A percentile compares a stretch with the other conserved stretches of the same genome.
Evolutionary conservation across 2,329 filamentous ascomycete species (phyloP).

Genomic region (Elsinoe batatas): DNA sequence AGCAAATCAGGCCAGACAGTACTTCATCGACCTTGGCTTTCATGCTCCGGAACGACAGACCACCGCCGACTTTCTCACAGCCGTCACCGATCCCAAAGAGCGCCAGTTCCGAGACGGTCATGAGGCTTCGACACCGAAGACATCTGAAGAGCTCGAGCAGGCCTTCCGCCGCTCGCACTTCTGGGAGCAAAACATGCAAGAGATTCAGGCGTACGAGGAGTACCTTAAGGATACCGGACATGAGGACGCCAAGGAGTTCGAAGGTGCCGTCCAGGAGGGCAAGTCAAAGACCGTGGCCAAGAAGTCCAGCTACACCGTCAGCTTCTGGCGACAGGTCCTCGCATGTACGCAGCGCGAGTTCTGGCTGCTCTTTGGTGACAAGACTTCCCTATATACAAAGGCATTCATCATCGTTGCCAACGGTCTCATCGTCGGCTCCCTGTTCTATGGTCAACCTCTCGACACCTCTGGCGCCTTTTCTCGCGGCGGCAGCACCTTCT

Average conservation of each 20-base stretch:
- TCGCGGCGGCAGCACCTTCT: constrained; percentile 55
- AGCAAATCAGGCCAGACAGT: constrained; percentile 50
- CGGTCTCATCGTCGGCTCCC: constrained; percentile 62
- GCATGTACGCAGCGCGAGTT: constrained; percentile 63
- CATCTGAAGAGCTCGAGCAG: constrained; percentile 56
- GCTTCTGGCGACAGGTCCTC: constrained; percentile 59
- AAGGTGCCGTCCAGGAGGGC: constrained; percentile 53
- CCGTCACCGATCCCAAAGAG: constrained; percentile 63
- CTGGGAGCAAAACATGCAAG: constrained; percentile 51
- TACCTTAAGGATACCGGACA: constrained; percentile 48
- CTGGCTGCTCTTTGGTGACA: constrained; percentile 69
- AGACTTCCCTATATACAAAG: constrained; percentile 65
- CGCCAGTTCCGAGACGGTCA: constrained; percentile 57
- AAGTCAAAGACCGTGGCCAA: constrained; percentile 57
- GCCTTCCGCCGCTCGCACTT: constrained; percentile 55
- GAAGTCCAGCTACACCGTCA: constrained; percentile 67
- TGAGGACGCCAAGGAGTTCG: constrained; percentile 54
- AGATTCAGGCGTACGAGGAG: constrained; percentile 52
- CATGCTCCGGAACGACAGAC: constrained; percentile 52
- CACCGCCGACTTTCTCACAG: constrained; percentile 68
- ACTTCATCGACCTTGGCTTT: constrained; percentile 58
- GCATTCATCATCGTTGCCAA: constrained; percentile 69
- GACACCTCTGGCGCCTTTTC: constrained; percentile 54
- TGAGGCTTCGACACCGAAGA: constrained; percentile 58
- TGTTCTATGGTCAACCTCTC: constrained; percentile 61